Conservation (phyloP, 2,329 filamentous ascomycete species). For the Exophiala alcalophila region DNA sequence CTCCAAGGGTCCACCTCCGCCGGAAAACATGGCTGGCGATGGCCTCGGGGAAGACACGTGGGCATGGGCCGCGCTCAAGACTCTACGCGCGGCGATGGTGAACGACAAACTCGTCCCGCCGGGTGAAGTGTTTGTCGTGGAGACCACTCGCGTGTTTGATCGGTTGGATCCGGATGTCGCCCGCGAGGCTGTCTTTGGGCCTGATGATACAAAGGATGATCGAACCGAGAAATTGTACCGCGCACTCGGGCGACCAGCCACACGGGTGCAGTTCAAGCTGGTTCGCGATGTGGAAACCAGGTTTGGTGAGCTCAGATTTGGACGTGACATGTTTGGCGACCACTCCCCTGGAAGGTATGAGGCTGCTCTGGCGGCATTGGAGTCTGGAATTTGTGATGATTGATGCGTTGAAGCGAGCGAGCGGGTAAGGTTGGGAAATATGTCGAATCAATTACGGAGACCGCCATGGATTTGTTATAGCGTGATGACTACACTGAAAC, state of each 20-base stretch:
- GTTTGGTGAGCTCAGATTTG: constrained; percentile 70
- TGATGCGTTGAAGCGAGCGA: constrained; percentile 17
- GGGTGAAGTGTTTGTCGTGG: constrained; percentile 71
- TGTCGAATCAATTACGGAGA: too few relatives aligned
- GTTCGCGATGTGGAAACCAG: constrained; percentile 67
- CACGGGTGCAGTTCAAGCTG: constrained; percentile 66
- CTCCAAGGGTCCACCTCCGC: constrained; percentile 38
- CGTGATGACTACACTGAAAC: too few relatives aligned
- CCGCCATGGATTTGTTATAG: too few relatives aligned
- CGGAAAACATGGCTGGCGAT: constrained; percentile 45
- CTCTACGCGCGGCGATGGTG: constrained; percentile 64
- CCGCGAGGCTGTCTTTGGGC: constrained; percentile 44
- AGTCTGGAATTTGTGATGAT: constrained; percentile 44
- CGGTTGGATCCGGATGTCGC: constrained; percentile 51
- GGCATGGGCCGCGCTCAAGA: constrained; percentile 66
- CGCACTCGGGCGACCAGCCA: constrained; percentile 61
- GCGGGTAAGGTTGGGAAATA: too few relatives aligned
- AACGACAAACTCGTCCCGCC: constrained; percentile 69
- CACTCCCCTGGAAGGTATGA: constrained; percentile 75
- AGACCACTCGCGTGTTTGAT: constrained; percentile 65
- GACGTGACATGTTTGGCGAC: constrained; percentile 70
- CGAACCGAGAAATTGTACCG: constrained; percentile 30
- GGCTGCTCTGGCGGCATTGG: constrained; percentile 61
- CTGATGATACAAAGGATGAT: constrained; percentile 38
- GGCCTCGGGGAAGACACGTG: constrained; percentile 63